Conservation (phyloP, 257 asterid genomes). For the Solanum piurae region DNA sequence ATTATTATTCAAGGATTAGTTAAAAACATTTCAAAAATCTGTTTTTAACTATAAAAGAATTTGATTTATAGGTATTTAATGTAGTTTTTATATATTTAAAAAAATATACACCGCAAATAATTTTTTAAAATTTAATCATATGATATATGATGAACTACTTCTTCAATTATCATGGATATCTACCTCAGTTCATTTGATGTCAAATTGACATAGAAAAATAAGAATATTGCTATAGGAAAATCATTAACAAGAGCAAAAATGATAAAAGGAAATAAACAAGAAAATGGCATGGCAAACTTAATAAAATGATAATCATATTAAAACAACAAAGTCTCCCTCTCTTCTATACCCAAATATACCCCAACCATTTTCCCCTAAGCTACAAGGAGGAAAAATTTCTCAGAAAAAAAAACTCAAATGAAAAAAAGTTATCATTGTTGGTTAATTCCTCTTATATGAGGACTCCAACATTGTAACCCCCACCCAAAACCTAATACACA, state of each 20-base stretch:
- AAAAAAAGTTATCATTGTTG: background rate
- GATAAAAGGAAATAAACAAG: background rate
- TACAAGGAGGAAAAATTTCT: background rate
- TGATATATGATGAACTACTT: background rate
- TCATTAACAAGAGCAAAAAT: background rate
- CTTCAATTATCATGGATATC: background rate
- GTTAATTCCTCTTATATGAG: background rate
- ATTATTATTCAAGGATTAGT: background rate
- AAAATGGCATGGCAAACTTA: background rate
- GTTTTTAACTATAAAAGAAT: background rate
- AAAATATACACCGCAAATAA: background rate
- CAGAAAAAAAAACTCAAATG: background rate
- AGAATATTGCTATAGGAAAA: constrained; percentile 2
- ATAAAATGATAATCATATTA: constrained; percentile 6
- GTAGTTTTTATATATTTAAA: too few species aligned
- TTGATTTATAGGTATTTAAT: background rate
- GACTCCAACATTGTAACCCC: constrained; percentile 7
- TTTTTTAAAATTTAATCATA: background rate
- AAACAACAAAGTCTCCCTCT: constrained; percentile 21
- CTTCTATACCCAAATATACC: constrained; percentile 45
- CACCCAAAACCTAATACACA: constrained; percentile 19
- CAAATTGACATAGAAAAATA: background rate
- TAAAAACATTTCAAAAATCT: background rate
- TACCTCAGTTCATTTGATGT: background rate
- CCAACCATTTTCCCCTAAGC: constrained; percentile 8